A percentile compares a stretch with the other conserved stretches of the same genome.
These are phyloP conservation scores for Apiospora marii DNA, from an alignment of 2,329 filamentous ascomycete species.

Conservation along the genomic window DNA sequence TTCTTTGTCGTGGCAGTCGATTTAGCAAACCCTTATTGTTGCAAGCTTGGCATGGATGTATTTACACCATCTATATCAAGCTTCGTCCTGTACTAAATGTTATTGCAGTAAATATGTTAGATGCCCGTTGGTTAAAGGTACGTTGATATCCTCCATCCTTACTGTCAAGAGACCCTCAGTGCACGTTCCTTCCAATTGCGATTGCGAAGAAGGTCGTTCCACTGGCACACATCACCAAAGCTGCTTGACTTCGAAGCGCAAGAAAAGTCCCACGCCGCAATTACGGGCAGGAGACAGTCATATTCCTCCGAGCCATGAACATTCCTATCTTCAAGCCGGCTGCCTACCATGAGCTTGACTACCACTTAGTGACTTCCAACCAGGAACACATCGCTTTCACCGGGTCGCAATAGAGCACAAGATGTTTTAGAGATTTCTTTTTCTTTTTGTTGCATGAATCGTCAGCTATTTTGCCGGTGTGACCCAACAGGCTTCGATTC, in stretches of 20 bases:
- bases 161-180: not conserved
- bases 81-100: not conserved
- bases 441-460: slow-evolving; percentile 40
- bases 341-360: not conserved
- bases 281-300: not conserved
- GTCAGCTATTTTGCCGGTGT: slow-evolving; percentile 41
- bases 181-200: not conserved
- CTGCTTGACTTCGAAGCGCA: not conserved
- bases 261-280: too few relatives aligned
- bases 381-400: not conserved
- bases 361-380: not conserved
- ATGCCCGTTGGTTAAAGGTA: not conserved
- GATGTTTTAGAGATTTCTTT: slow-evolving; percentile 25
- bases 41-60: too few relatives aligned
- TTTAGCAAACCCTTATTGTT: too few relatives aligned
- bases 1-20: too few relatives aligned
- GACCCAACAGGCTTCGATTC: slow-evolving; percentile 52
- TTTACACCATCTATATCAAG: not conserved
- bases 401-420: not conserved
- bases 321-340: too few relatives aligned
- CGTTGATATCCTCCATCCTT: not conserved
- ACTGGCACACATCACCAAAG: not conserved
- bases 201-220: not conserved
- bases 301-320: not conserved
- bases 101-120: not conserved